These are phyloP conservation scores for Paramecium bursaria DNA, from an alignment of 73 alveolate species.

Conservation along the genomic window DNA sequence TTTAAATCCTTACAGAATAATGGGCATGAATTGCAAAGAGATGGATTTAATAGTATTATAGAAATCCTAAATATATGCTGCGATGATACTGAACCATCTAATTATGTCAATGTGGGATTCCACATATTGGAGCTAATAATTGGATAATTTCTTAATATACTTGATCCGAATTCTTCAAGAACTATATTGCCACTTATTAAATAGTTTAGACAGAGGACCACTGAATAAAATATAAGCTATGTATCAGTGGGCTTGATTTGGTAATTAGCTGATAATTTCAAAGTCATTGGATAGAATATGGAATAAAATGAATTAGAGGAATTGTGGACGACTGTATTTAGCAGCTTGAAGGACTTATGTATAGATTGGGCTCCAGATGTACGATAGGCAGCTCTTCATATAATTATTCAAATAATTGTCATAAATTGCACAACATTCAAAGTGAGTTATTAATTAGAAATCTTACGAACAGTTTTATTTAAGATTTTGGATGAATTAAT, in stretches of 20 bases:
- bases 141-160: conserved; percentile 38
- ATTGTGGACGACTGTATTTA: conserved; percentile 51
- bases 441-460: not conserved
- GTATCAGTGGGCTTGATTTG: conserved; percentile 51
- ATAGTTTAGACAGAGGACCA: conserved; percentile 53
- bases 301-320: conserved; percentile 21
- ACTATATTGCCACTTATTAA: conserved; percentile 16
- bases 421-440: conserved; percentile 49
- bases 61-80: conserved; percentile 32
- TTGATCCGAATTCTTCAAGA: conserved; percentile 49
- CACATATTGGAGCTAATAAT: conserved; percentile 40
- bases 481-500: conserved; percentile 43
- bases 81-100: conserved; percentile 54
- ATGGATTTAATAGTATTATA: conserved; percentile 36
- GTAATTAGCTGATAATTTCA: conserved; percentile 60
- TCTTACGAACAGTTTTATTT: not conserved
- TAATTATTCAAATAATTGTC: conserved; percentile 16
- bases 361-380: conserved; percentile 53
- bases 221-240: conserved; percentile 56
- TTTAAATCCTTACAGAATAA: conserved; percentile 27
- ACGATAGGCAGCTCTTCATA: conserved; percentile 52
- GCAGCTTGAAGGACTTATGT: conserved; percentile 30
- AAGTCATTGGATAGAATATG: not conserved
- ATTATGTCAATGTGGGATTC: conserved; percentile 52
- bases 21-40: conserved; percentile 40